These are phyloP conservation scores for Metschnikowia lochheadii DNA, from an alignment of 805 yeast genomes.

Conservation along the genomic window DNA sequence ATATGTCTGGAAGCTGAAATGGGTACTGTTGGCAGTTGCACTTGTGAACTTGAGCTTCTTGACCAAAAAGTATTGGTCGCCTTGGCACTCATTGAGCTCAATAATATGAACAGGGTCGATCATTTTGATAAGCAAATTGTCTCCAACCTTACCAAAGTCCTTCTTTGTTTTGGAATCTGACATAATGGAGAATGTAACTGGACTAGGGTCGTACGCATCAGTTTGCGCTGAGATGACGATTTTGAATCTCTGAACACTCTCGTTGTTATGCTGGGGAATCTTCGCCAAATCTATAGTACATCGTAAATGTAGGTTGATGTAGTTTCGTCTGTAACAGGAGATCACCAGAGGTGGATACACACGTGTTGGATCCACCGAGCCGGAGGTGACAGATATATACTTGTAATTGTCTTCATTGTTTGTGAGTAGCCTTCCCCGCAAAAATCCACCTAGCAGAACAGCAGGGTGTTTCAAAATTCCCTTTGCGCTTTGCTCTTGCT, in stretches of 20 bases:
- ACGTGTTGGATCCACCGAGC: conserved; percentile 9
- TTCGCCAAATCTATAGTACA: conserved; percentile 2
- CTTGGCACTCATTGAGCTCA: conserved; percentile 2
- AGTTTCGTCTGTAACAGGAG: conserved; percentile 44
- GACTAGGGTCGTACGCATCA: conserved; percentile 21
- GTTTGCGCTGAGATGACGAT: conserved; percentile 36
- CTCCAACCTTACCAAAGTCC: conserved; percentile 7
- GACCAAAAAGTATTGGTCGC: conserved; percentile 31
- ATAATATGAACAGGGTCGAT: conserved; percentile 10
- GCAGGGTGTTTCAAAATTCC: neutral
- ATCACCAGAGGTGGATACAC: conserved; percentile 33
- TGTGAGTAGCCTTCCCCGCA: conserved; percentile 41
- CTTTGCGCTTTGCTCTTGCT: neutral
- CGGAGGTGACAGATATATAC: conserved; percentile 18
- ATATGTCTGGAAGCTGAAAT: conserved; percentile 42
- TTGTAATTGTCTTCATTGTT: conserved; percentile 38
- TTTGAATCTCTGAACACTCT: conserved; percentile 24
- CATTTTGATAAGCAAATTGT: conserved; percentile 5
- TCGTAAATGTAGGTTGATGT: conserved; percentile 24
- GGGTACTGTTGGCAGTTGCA: conserved; percentile 52
- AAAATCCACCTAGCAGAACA: conserved; percentile 26
- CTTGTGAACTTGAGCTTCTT: conserved; percentile 46
- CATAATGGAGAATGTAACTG: conserved; percentile 20
- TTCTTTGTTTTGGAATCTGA: conserved; percentile 13
- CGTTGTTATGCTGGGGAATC: conserved; percentile 3